These are phyloP conservation scores for Aspergillus vadensis DNA, from an alignment of 2,329 filamentous ascomycete genomes.

Conservation along the genomic window DNA sequence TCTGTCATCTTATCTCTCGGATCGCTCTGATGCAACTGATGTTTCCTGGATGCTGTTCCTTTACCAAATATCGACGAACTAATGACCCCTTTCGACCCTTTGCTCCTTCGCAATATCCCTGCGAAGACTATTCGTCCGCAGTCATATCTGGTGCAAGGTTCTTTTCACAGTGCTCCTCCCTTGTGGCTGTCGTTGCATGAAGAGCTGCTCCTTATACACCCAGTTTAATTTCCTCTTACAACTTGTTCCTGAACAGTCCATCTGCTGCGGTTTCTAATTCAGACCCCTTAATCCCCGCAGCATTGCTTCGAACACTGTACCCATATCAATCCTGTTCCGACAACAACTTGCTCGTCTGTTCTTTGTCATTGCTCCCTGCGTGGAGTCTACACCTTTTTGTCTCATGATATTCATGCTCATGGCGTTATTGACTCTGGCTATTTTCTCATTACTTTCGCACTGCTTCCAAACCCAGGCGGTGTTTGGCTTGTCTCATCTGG, in stretches of 20 bases:
- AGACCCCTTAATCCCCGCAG: background rate
- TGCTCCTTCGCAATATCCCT: background rate
- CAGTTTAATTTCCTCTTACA: background rate
- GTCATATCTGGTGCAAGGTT: background rate
- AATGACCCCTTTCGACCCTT: background rate
- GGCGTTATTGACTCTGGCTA: background rate
- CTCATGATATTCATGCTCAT: background rate
- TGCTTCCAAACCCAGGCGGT: background rate
- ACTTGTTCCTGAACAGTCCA: background rate
- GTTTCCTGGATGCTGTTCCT: background rate
- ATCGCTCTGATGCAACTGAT: background rate
- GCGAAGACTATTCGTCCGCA: background rate
- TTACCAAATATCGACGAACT: background rate
- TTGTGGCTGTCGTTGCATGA: background rate
- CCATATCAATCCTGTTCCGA: slow-evolving; percentile 3
- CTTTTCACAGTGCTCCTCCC: background rate
- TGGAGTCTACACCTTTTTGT: background rate
- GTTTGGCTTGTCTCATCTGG: background rate
- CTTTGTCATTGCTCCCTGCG: background rate
- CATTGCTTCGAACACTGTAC: background rate
- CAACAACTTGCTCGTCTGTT: background rate
- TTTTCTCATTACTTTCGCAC: background rate
- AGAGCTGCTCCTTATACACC: background rate
- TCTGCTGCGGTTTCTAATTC: background rate
- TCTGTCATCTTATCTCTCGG: background rate